phyloP scores from a whole-genome alignment of 2,329 filamentous ascomycete species.

The Myriosclerotinia scirpicola region DNA sequence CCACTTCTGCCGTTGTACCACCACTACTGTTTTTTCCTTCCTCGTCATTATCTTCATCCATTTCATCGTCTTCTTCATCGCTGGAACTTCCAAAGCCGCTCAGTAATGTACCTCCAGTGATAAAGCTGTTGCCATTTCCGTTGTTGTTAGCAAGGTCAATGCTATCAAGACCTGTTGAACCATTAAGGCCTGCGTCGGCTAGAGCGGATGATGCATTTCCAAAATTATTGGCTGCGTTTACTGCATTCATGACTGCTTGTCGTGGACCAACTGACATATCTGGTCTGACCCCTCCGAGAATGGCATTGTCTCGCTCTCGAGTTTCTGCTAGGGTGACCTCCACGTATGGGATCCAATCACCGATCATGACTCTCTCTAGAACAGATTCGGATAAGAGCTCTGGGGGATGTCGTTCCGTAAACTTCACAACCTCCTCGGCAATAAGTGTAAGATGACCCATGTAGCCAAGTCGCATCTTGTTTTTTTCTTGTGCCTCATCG shows the following conservation, averaged over 20 bases:
- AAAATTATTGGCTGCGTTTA: slow-evolving; percentile 57
- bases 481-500: slow-evolving; percentile 79
- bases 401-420: slow-evolving; percentile 88
- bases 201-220: slow-evolving; percentile 63
- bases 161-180: slow-evolving; percentile 47
- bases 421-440: slow-evolving; percentile 97
- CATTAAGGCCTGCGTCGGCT: slow-evolving; percentile 77
- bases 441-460: slow-evolving; percentile 98
- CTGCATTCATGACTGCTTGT: slow-evolving; percentile 58
- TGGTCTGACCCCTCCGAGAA: slow-evolving; percentile 89
- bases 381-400: slow-evolving; percentile 83
- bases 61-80: slow-evolving; percentile 94
- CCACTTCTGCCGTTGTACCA: slow-evolving; percentile 52
- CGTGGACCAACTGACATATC: slow-evolving; percentile 84
- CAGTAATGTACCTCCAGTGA: slow-evolving; percentile 71
- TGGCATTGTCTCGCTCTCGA: slow-evolving; percentile 94
- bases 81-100: slow-evolving; percentile 94
- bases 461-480: slow-evolving; percentile 90
- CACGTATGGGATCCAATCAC: slow-evolving; percentile 92
- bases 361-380: slow-evolving; percentile 83
- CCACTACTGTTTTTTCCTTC: slow-evolving; percentile 50
- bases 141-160: slow-evolving; percentile 68
- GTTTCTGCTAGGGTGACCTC: slow-evolving; percentile 92
- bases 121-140: slow-evolving; percentile 63
- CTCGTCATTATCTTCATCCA: slow-evolving; percentile 80